Base-by-base conservation (phyloP, 345 rosid genomes). In the Populus tremula region DNA sequence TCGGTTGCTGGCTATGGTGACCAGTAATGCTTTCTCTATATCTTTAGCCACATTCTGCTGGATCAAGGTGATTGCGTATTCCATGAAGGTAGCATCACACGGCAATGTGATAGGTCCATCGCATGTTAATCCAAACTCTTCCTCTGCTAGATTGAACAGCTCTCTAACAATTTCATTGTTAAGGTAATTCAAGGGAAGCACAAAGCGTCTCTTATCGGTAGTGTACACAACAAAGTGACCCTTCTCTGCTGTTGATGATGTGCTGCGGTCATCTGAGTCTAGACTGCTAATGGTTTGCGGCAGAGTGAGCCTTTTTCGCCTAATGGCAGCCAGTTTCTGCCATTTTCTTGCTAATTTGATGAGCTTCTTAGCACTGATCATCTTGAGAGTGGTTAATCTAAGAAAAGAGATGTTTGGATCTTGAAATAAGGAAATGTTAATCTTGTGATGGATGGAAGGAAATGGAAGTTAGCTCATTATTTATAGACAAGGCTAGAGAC, bases 181-280 rank as follows among this genome's bases (percentile, higher is more conserved):
- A 56, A 73, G 81, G 35, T 56, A 79, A 2, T 71, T 9, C 27
- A 79, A 33, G 0, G 81, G 81, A 36, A 79, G 33, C 59, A 68
- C 25, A 29, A 79, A 79, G 21, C 77, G 77, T 39, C n/a, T 73
- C 12, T 31, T 8, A 21, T 79, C 81, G 3, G 35, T 41, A 0
- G 63, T 67, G 25, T 73, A 79, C 16, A 73, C 77, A 67, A 79
- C 77, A 68, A 79, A 79, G 43, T 68, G 73, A 1, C 81, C 81
- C 50, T 78, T 69, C 17, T 71, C 41, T 4, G 43, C 25, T 50
- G 59, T 8, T 70, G 73, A 7, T 21, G 61, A 27, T 27, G 59
- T 14, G 16, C 61, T 17, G 20, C 73, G 47, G 27, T 18, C 21
- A 9, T 69, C 20, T 5, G 17, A 36, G 2, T 35, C 69, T 17